These are phyloP conservation scores for Aspergillus tubingensis DNA, from an alignment of 2,329 filamentous ascomycete species.

Conservation along the genomic window DNA sequence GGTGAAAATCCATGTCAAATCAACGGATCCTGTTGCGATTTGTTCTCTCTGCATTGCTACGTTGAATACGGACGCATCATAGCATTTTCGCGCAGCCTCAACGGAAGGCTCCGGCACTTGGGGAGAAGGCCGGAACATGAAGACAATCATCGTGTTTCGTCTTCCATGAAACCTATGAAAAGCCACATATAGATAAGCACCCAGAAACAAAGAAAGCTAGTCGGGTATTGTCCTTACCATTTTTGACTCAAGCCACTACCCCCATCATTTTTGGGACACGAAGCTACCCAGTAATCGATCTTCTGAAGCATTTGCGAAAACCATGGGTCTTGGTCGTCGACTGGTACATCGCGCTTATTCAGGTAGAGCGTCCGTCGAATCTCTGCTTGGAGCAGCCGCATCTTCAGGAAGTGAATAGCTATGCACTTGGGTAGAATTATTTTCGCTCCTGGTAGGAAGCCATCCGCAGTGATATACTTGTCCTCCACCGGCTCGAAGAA, in stretches of 20 bases:
- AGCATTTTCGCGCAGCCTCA: constrained; percentile 77
- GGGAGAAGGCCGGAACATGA: constrained; percentile 86
- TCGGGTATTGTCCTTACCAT: constrained; percentile 61
- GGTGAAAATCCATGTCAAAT: constrained; percentile 92
- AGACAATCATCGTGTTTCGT: constrained; percentile 85
- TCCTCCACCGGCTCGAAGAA: constrained; percentile 85
- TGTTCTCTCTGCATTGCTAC: constrained; percentile 79
- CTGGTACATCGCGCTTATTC: constrained; percentile 74
- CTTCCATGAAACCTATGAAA: constrained; percentile 60
- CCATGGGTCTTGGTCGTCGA: constrained; percentile 82
- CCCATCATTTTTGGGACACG: constrained; percentile 70
- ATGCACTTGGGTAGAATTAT: constrained; percentile 81
- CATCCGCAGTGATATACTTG: constrained; percentile 74
- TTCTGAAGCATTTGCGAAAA: constrained; percentile 77
- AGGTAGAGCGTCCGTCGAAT: constrained; percentile 85
- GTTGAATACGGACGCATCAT: constrained; percentile 77
- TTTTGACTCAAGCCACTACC: constrained; percentile 72
- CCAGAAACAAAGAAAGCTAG: neutral
- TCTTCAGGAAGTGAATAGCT: constrained; percentile 89
- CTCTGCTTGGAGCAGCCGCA: constrained; percentile 84
- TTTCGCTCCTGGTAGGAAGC: constrained; percentile 69
- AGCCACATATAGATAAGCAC: constrained; percentile 5
- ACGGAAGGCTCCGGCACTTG: constrained; percentile 84
- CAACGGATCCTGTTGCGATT: constrained; percentile 72
- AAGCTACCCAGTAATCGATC: constrained; percentile 75